Evolutionary conservation across 108 stramenopile genomes (phyloP).

Genomic region (Nannochloropsis granulata): DNA sequence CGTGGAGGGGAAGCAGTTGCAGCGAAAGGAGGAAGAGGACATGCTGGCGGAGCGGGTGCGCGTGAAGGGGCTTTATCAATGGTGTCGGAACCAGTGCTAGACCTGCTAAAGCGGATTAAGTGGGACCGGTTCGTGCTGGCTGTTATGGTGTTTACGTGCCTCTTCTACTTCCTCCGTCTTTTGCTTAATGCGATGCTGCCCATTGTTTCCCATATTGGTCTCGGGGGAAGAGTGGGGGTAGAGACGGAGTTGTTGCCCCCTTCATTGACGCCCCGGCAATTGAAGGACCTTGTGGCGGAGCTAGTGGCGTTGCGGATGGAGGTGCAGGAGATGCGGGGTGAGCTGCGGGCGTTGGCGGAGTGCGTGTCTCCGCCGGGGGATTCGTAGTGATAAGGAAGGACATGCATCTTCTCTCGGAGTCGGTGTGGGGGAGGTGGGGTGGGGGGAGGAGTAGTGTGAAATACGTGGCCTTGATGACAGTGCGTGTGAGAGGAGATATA

Average conservation of each 20-base stretch:
- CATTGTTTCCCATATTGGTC: not conserved
- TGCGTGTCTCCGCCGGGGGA: too few species aligned
- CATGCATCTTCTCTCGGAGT: too few species aligned
- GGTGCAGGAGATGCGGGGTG: not conserved
- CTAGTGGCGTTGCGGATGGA: not conserved
- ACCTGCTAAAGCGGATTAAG: not conserved
- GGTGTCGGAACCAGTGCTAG: not conserved
- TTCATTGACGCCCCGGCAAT: not conserved
- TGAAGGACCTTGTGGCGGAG: not conserved
- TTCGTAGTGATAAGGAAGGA: too few species aligned
- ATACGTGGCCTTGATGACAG: too few species aligned
- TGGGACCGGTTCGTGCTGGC: not conserved
- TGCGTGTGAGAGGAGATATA: too few species aligned
- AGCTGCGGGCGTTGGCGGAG: not conserved
- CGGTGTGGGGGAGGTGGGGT: too few species aligned
- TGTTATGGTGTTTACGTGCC: not conserved
- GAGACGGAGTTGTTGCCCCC: not conserved
- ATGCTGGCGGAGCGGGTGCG: not conserved
- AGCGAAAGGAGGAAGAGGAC: too few species aligned
- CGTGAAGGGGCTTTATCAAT: not conserved
- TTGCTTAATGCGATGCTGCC: not conserved
- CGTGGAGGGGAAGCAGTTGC: not conserved
- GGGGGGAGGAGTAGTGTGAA: too few species aligned
- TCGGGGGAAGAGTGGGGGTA: not conserved
- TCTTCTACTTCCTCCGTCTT: not conserved